Conservation (phyloP, 2,329 filamentous ascomycete species). For the Penicillium vulpinum region DNA sequence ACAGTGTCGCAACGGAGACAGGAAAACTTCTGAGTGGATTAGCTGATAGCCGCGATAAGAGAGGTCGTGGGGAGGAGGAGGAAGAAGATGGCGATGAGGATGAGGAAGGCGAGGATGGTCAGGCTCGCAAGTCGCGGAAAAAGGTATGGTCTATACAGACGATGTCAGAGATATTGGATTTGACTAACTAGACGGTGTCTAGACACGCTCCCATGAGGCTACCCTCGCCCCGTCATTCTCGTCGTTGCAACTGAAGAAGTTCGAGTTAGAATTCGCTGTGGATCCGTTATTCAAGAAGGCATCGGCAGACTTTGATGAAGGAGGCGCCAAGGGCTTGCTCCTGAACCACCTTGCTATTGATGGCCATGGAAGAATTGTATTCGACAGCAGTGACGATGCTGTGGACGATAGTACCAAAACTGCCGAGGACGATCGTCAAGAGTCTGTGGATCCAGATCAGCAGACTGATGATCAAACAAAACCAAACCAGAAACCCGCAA, state of each 20-base stretch:
- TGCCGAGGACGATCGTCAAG: constrained; percentile 37
- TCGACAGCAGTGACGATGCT: constrained; percentile 92
- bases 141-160: constrained; percentile 59
- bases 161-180: background rate
- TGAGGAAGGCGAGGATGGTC: constrained; percentile 57
- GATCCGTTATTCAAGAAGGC: constrained; percentile 99
- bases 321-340: constrained; percentile 89
- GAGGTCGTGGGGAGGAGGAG: constrained; percentile 62
- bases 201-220: constrained; percentile 80
- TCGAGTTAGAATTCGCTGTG: constrained; percentile 93
- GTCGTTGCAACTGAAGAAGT: constrained; percentile 90
- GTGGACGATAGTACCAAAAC: constrained; percentile 53
- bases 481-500: constrained; percentile 33
- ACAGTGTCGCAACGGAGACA: constrained; percentile 96
- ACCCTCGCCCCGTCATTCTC: constrained; percentile 87
- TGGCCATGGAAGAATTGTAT: constrained; percentile 86
- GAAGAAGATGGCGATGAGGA: constrained; percentile 65
- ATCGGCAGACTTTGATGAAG: constrained; percentile 96
- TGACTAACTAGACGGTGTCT: constrained; percentile 23
- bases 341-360: constrained; percentile 98
- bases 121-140: constrained; percentile 61
- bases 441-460: constrained; percentile 49
- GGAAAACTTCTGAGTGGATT: constrained; percentile 91
- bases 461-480: constrained; percentile 47
- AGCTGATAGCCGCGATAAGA: constrained; percentile 73